These are phyloP conservation scores for Hepatocystis sp. DNA, from an alignment of 169 alveolate species.

Conservation along the genomic window DNA sequence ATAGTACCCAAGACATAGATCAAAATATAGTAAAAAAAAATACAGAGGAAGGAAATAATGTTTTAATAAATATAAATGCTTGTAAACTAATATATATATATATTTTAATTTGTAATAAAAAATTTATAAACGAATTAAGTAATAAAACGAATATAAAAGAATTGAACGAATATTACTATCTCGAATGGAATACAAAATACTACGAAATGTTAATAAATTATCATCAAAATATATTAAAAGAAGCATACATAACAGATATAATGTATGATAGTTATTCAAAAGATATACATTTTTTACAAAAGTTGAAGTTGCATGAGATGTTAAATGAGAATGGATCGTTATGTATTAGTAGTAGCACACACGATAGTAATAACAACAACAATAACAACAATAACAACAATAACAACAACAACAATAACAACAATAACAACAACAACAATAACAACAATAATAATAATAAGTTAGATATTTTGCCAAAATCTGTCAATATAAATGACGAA, in stretches of 20 bases:
- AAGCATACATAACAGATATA: slow-evolving; percentile 12
- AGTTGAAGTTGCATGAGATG: slow-evolving; percentile 5
- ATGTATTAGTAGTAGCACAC: neutral
- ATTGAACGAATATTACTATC: slow-evolving; percentile 7
- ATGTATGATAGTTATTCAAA: slow-evolving; percentile 15
- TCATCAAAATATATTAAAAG: slow-evolving; percentile 24
- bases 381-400: neutral
- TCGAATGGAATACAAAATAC: slow-evolving; percentile 46
- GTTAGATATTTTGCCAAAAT: too few relatives aligned
- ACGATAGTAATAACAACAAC: neutral
- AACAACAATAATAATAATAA: too few relatives aligned
- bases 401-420: neutral
- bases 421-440: too few relatives aligned
- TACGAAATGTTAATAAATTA: slow-evolving; percentile 25
- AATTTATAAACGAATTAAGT: slow-evolving; percentile 17
- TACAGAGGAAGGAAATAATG: slow-evolving; percentile 35
- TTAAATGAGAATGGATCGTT: slow-evolving; percentile 1
- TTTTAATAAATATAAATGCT: slow-evolving; percentile 24
- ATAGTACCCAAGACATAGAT: too few relatives aligned
- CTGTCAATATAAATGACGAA: too few relatives aligned
- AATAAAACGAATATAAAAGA: slow-evolving; percentile 7
- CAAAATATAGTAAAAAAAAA: too few relatives aligned
- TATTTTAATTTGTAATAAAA: slow-evolving; percentile 36
- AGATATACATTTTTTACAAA: slow-evolving; percentile 35
- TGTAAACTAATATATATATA: slow-evolving; percentile 41